Conservation (phyloP, 257 asterid genomes). For the Forsythia viridissima region DNA sequence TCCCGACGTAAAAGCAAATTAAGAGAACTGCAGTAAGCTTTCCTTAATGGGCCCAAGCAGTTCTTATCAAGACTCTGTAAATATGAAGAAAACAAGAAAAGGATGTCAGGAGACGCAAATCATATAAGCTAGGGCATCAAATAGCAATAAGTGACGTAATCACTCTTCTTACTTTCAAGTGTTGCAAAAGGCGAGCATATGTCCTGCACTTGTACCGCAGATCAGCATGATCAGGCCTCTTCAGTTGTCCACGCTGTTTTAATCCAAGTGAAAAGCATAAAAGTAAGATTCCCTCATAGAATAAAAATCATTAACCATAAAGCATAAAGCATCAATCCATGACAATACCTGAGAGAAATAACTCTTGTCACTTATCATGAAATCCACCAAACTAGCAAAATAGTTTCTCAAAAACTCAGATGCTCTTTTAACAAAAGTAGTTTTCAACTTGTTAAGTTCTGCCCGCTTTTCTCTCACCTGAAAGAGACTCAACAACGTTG, state of each 20-base stretch:
- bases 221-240: constrained; percentile 98
- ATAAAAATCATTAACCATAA: constrained; percentile 23
- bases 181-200: constrained; percentile 98
- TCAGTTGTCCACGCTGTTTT: constrained; percentile 88
- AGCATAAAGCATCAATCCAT: constrained; percentile 17
- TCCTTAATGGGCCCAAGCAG: constrained; percentile 83
- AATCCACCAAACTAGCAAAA: constrained; percentile 95
- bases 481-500: constrained; percentile 29
- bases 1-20: constrained; percentile 90
- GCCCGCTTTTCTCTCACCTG: constrained; percentile 92
- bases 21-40: constrained; percentile 95
- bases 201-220: constrained; percentile 93
- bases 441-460: constrained; percentile 77
- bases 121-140: constrained; percentile 7
- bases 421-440: constrained; percentile 82
- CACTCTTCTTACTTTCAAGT: constrained; percentile 65
- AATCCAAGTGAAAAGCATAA: constrained; percentile 31
- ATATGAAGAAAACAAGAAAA: constrained; percentile 17
- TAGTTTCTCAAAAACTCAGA: constrained; percentile 85
- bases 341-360: constrained; percentile 88
- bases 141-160: constrained; percentile 12
- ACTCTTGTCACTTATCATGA: constrained; percentile 92
- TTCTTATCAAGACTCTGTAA: constrained; percentile 86
- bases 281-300: constrained; percentile 12
- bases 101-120: constrained; percentile 15